Conservation (phyloP, 2,329 filamentous ascomycete genomes). For the Epichloe amarillans region DNA sequence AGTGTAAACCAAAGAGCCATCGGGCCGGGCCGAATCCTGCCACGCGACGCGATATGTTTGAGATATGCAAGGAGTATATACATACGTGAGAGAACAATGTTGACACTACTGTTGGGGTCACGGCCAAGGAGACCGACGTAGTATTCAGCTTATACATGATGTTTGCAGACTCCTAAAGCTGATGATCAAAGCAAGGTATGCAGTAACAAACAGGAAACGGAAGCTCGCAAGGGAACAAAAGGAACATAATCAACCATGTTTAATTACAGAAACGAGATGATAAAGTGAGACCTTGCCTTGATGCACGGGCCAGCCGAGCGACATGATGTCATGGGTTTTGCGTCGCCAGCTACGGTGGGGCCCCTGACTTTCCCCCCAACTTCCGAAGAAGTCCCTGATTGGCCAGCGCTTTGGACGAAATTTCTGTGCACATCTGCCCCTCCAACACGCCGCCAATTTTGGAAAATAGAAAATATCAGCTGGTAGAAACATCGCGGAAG, state of each 20-base stretch:
- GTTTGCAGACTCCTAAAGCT: background rate
- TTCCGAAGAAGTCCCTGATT: background rate
- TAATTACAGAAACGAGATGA: background rate
- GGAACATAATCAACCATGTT: no score
- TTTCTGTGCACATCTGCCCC: slow-evolving; percentile 14
- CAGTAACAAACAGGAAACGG: background rate
- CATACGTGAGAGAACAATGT: slow-evolving; percentile 78
- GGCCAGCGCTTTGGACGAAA: slow-evolving; percentile 6
- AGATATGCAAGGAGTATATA: slow-evolving; percentile 3
- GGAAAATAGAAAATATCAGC: background rate
- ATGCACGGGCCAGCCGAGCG: background rate
- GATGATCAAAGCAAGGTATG: background rate
- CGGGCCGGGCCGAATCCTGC: background rate
- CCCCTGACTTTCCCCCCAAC: background rate
- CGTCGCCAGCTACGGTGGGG: background rate
- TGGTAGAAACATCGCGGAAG: background rate
- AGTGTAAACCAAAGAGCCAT: background rate
- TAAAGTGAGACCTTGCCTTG: background rate
- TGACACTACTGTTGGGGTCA: slow-evolving; percentile 76
- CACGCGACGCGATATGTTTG: background rate
- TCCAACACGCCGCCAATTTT: slow-evolving; percentile 17
- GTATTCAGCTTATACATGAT: slow-evolving; percentile 54
- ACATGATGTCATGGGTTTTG: slow-evolving; percentile 2
- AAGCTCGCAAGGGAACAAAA: background rate
- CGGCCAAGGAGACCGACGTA: slow-evolving; percentile 65